A percentile compares a stretch with the other conserved stretches of the same genome.
Evolutionary conservation across 768 basidiomycete species (phyloP).

Genomic region (Hortiboletus campestris): DNA sequence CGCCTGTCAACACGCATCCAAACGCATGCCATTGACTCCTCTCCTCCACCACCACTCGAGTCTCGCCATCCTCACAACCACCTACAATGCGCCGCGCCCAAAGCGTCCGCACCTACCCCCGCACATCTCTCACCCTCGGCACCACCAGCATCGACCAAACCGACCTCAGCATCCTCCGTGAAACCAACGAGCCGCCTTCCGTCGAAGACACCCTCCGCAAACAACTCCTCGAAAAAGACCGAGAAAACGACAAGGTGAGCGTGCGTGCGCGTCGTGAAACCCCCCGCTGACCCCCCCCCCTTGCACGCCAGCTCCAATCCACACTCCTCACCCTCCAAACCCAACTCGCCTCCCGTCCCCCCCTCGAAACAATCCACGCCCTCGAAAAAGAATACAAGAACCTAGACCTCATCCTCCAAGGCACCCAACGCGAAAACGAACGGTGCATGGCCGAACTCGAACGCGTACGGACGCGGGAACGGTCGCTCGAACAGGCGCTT

Average conservation of each 20-base stretch:
- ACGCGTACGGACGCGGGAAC: conserved; percentile 66
- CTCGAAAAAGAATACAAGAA: conserved; percentile 73
- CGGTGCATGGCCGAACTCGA: conserved; percentile 81
- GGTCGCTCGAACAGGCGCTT: conserved; percentile 71
- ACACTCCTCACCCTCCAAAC: conserved; percentile 63
- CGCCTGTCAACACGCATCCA: too few species aligned
- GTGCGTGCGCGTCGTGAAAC: neutral
- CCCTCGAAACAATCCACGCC: conserved; percentile 61
- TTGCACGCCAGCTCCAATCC: conserved; percentile 48
- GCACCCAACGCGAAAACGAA: conserved; percentile 85
- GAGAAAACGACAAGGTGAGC: conserved; percentile 66
- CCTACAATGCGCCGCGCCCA: conserved; percentile 57
- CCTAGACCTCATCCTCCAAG: conserved; percentile 71
- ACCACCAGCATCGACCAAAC: conserved; percentile 31
- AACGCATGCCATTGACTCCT: too few species aligned
- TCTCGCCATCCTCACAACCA: neutral
- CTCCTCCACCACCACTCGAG: too few species aligned
- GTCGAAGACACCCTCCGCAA: conserved; percentile 58
- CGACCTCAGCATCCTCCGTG: conserved; percentile 60
- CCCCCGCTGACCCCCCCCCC: neutral
- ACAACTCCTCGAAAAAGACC: conserved; percentile 64
- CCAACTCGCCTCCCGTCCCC: conserved; percentile 65
- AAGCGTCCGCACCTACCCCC: conserved; percentile 53
- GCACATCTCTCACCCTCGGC: conserved; percentile 45
- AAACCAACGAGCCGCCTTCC: conserved; percentile 49